A percentile compares a stretch with the other conserved stretches of the same genome.
Conservation (phyloP, 176 grass and related monocot genomes). For the Oryza nivara region DNA sequence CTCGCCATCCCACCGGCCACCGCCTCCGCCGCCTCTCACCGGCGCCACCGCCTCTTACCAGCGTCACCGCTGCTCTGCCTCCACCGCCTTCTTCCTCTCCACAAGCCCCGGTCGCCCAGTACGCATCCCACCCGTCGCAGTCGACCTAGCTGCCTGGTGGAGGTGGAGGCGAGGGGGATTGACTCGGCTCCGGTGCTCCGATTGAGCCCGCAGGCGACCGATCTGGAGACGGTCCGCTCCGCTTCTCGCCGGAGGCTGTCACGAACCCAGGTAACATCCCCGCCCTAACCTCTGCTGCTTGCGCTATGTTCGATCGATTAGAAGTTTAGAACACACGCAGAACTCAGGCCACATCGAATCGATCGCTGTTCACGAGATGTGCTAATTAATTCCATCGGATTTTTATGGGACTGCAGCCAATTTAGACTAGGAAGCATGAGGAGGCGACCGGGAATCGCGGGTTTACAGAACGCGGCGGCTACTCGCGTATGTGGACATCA, state of each 20-base stretch:
- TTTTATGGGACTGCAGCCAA: background rate
- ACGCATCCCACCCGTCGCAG: background rate
- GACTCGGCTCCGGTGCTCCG: background rate
- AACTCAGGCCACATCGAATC: background rate
- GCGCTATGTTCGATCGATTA: too few species aligned
- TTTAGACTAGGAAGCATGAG: conserved; percentile 32
- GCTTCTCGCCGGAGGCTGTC: background rate
- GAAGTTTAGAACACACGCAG: too few species aligned
- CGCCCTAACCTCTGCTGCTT: too few species aligned
- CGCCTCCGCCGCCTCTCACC: background rate
- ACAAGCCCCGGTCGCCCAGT: too few species aligned
- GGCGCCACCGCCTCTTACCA: background rate
- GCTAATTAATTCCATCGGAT: background rate
- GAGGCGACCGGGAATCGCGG: conserved; percentile 50
- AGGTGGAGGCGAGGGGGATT: background rate
- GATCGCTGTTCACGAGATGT: background rate
- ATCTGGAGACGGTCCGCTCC: background rate
- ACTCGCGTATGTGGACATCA: conserved; percentile 47
- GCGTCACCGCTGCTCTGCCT: background rate
- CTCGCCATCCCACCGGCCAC: background rate
- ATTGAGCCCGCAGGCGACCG: background rate
- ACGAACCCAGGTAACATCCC: background rate
- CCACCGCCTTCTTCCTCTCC: background rate
- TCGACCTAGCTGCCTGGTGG: background rate
- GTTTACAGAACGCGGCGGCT: conserved; percentile 57